Evolutionary conservation across 2,329 filamentous ascomycete genomes (phyloP), one percentile per base, ranked within the genome.

Genomic region (Coniochaeta sp.): DNA sequence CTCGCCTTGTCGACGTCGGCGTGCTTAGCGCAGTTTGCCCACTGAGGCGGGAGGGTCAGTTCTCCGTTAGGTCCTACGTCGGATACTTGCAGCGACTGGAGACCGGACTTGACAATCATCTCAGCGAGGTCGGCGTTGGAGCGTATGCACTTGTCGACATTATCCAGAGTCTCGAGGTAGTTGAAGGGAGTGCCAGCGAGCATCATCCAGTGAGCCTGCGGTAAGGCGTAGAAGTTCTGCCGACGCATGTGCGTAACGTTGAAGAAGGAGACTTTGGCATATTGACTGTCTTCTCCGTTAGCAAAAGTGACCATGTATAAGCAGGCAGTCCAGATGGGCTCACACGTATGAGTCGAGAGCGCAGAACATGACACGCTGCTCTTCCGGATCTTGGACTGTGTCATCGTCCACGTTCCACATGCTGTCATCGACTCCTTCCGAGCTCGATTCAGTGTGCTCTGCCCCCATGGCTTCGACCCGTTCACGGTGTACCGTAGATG

Each of bases 141-240:
- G 67, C 96, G 93, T 64, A 99, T 96, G 52, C 93, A 91, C 60
- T 89, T 85, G 69, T 99, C 96, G 14, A 96, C 84, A 57, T 82
- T 83, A 65, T 89, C 84, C 38, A 99, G 83, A 0, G 87, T 91
- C 38, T 92, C 85, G 7, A 96, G 82, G 59, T 95, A 86, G 61
- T 86, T 89, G 77, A 98, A 96, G 0, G 93, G 93, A 0, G 90
- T 87, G 5, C 82, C 82, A 0, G 91, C 87, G 0, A 99, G 83
- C 70, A 96, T 82, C 68, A 89, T 84, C 87, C 91, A 95, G 72
- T 99, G 93, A 1, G 82, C 79, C 61, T 88, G 86, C 1, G 93
- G 91, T 6, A 99, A 81, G 9, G 92, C 90, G 73, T 98, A 99
- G 75, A 99, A 97, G 16, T 91, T 89, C 73, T 95, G 92, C 31